A percentile compares a stretch with the other conserved stretches of the same genome.
Evolutionary conservation across 352 stramenopile species (phyloP).

Genomic region (Phytophthora pistaciae): DNA sequence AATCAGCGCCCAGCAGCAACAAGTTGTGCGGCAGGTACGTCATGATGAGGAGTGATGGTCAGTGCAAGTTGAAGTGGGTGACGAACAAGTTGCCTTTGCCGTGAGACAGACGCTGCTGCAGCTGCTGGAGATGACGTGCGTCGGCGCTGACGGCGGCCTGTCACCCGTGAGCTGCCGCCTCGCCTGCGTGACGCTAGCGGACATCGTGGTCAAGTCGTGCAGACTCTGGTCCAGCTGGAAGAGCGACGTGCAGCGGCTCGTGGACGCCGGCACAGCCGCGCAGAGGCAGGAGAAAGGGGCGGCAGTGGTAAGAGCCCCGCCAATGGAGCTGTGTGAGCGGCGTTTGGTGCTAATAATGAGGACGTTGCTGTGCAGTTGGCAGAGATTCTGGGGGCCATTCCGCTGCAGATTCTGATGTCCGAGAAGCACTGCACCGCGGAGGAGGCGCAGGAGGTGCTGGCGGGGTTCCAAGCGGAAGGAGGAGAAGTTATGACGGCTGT

Average conservation of each 20-base stretch:
- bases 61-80: neutral
- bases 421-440: conserved; percentile 32
- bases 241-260: conserved; percentile 51
- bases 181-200: conserved; percentile 54
- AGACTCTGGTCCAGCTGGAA: conserved; percentile 58
- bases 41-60: conserved; percentile 2
- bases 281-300: conserved; percentile 40
- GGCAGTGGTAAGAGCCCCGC: conserved; percentile 37
- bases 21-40: conserved; percentile 47
- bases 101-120: conserved; percentile 53
- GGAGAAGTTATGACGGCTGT: conserved; percentile 52
- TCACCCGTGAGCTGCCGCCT: conserved; percentile 50
- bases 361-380: conserved; percentile 40
- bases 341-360: neutral
- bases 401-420: conserved; percentile 46
- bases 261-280: conserved; percentile 45
- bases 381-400: conserved; percentile 59
- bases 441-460: conserved; percentile 40
- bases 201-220: conserved; percentile 60
- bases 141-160: conserved; percentile 16
- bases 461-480: conserved; percentile 47
- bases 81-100: conserved; percentile 17
- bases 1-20: conserved; percentile 45
- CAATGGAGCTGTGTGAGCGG: neutral
- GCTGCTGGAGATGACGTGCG: conserved; percentile 47